phyloP scores from a whole-genome alignment of 2,329 filamentous ascomycete species.

The Neocucurbitaria cava region DNA sequence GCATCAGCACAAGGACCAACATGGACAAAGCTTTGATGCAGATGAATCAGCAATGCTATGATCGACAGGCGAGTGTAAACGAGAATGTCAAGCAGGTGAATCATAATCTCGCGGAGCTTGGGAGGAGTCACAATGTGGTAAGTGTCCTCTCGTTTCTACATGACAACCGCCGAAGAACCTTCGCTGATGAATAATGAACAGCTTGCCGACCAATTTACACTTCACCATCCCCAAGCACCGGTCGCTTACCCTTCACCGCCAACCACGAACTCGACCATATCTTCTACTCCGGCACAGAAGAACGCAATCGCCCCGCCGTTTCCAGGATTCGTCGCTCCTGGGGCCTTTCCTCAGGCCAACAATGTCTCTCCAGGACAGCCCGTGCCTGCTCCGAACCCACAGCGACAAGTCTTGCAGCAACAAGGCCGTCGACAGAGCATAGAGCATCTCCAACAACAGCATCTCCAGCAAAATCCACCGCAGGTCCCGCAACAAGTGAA shows the following conservation, averaged over 20 bases:
- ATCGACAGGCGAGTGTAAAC: background rate
- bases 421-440: background rate
- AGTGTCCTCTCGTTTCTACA: background rate
- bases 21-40: background rate
- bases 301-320: background rate
- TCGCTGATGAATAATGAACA: background rate
- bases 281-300: background rate
- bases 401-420: background rate
- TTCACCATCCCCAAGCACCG: background rate
- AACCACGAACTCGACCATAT: background rate
- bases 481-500: background rate
- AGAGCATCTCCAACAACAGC: background rate
- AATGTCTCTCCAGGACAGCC: background rate
- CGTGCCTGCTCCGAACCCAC: background rate
- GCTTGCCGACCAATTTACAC: background rate
- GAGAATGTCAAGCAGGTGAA: background rate
- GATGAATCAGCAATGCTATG: background rate
- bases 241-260: background rate
- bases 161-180: background rate
- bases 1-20: background rate
- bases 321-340: background rate
- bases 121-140: background rate
- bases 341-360: background rate
- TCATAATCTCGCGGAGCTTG: too few species aligned
- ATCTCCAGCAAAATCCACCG: background rate